phyloP scores from a whole-genome alignment of 2,329 filamentous ascomycete genomes.

The Dactylellina sp. region DNA sequence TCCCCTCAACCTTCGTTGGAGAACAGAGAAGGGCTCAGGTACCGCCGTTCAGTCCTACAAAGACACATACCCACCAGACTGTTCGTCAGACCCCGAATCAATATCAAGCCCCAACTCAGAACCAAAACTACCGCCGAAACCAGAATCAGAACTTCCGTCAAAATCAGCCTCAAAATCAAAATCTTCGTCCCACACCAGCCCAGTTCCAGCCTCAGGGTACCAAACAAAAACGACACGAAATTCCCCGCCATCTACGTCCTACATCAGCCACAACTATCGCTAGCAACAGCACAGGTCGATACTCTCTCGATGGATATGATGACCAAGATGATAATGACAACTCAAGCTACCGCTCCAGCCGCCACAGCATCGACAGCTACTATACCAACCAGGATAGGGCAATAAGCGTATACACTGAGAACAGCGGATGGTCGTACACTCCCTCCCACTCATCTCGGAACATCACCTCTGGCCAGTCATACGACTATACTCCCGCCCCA shows the following conservation, averaged over 20 bases:
- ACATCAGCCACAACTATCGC: slow-evolving; percentile 49
- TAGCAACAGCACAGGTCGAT: slow-evolving; percentile 21
- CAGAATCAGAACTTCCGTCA: background rate
- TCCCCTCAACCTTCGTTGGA: slow-evolving; percentile 7
- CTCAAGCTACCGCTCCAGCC: slow-evolving; percentile 25
- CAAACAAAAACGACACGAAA: background rate
- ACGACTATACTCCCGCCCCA: background rate
- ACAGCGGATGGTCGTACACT: slow-evolving; percentile 33
- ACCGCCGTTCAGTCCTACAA: background rate
- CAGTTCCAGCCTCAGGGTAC: background rate
- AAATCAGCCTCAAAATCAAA: background rate
- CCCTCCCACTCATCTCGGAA: slow-evolving; percentile 39
- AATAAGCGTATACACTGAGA: slow-evolving; percentile 13
- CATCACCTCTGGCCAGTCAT: background rate
- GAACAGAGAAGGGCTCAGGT: background rate
- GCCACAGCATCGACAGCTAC: slow-evolving; percentile 42
- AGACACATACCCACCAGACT: background rate
- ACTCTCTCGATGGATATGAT: slow-evolving; percentile 17
- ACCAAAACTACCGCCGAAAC: background rate
- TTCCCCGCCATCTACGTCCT: slow-evolving; percentile 28
- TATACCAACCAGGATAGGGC: slow-evolving; percentile 26
- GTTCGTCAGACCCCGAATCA: background rate
- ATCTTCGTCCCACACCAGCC: background rate
- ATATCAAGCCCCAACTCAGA: background rate
- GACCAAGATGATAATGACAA: slow-evolving; percentile 26